Evolutionary conservation across 1,139 yeast genomes (phyloP).

Genomic region (Trichomonascaceae sp.): DNA sequence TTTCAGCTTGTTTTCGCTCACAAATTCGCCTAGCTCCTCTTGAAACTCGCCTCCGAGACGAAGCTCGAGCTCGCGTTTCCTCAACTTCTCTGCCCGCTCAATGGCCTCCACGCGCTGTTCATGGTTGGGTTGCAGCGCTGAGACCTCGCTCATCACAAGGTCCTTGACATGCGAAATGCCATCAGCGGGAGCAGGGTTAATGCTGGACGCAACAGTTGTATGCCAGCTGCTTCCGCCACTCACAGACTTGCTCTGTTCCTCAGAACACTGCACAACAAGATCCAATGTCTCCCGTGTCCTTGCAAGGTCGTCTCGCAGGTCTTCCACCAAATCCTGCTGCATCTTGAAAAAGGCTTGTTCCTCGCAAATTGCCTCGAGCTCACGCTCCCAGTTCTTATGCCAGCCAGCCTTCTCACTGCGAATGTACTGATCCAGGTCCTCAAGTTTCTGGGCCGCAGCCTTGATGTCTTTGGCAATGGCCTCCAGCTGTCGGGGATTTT

Average conservation of each 20-base stretch:
- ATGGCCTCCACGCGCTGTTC: constrained; percentile 79
- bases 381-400: constrained; percentile 89
- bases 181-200: constrained; percentile 18
- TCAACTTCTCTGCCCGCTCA: constrained; percentile 67
- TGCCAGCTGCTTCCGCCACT: constrained; percentile 1
- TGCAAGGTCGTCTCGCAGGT: constrained; percentile 66
- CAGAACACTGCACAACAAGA: constrained; percentile 69
- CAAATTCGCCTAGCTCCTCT: constrained; percentile 80
- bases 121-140: constrained; percentile 69
- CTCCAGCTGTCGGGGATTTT: constrained; percentile 60
- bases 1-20: constrained; percentile 59
- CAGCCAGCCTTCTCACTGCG: constrained; percentile 64
- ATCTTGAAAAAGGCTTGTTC: constrained; percentile 86
- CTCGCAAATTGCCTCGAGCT: constrained; percentile 78
- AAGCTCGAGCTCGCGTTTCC: constrained; percentile 58
- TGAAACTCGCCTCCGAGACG: constrained; percentile 51
- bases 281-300: constrained; percentile 73
- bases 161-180: constrained; percentile 44
- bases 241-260: constrained; percentile 41
- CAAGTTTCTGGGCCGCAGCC: constrained; percentile 41
- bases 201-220: constrained; percentile 6
- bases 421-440: constrained; percentile 48
- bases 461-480: constrained; percentile 52
- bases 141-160: constrained; percentile 70
- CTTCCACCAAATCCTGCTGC: constrained; percentile 75